These are phyloP conservation scores for Diaporthe capsici DNA, from an alignment of 2,329 filamentous ascomycete species.

Conservation along the genomic window DNA sequence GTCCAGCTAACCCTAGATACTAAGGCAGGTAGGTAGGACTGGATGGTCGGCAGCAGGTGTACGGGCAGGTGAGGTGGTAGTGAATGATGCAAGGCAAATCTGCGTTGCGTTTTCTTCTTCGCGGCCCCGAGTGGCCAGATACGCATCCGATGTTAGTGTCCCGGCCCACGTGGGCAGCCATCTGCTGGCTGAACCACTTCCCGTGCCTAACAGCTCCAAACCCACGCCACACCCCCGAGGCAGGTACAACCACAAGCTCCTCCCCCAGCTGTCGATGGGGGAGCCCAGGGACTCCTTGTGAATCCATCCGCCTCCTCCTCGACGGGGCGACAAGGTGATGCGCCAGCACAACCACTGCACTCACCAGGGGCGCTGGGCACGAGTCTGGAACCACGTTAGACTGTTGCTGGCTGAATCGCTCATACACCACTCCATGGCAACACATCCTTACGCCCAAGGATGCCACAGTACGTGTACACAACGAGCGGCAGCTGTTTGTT, in stretches of 20 bases:
- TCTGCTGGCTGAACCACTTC: constrained; percentile 7
- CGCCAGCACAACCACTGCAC: not conserved
- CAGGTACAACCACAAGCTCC: not conserved
- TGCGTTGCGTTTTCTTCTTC: not conserved
- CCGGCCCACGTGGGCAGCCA: constrained; percentile 29
- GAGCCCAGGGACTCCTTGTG: constrained; percentile 21
- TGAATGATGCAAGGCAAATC: not conserved
- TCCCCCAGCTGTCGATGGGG: not conserved
- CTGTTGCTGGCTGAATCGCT: constrained; percentile 21
- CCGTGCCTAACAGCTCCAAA: not conserved
- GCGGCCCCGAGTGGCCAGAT: not conserved
- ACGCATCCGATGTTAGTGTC: constrained; percentile 21
- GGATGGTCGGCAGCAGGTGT: not conserved
- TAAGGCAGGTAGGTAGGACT: not conserved
- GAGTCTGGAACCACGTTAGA: constrained; percentile 13
- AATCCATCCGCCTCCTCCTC: not conserved
- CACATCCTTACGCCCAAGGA: constrained; percentile 23
- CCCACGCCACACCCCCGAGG: constrained; percentile 2
- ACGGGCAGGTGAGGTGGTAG: not conserved
- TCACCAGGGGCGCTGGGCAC: not conserved
- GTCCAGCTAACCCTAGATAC: not conserved
- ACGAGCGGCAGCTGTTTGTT: constrained; percentile 16
- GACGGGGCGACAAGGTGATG: not conserved
- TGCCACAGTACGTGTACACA: not conserved
- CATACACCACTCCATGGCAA: not conserved